Evolutionary conservation across 352 stramenopile species (phyloP).

Genomic region (Saprolegnia parasitica): DNA sequence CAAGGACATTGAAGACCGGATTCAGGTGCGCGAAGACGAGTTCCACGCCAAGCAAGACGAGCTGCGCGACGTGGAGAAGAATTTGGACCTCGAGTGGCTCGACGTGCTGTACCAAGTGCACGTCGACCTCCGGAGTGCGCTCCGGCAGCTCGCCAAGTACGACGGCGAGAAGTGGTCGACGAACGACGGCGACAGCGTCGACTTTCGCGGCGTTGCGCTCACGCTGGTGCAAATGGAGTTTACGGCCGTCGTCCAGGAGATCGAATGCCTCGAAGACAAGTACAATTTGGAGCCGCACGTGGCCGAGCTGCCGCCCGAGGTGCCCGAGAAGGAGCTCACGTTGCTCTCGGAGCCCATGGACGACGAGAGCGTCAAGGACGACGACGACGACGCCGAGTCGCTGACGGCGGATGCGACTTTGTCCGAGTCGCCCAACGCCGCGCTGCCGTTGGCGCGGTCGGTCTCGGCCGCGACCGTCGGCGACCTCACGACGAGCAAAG

Average conservation of each 20-base stretch:
- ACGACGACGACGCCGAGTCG: slow-evolving; percentile 32
- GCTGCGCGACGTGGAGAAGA: slow-evolving; percentile 66
- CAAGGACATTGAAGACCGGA: slow-evolving; percentile 66
- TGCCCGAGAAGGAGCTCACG: slow-evolving; percentile 45
- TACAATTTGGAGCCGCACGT: slow-evolving; percentile 43
- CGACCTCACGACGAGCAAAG: slow-evolving; percentile 37
- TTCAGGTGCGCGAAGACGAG: slow-evolving; percentile 59
- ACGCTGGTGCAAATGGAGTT: slow-evolving; percentile 74
- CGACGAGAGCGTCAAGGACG: slow-evolving; percentile 41
- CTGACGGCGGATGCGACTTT: neutral
- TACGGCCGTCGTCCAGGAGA: slow-evolving; percentile 55
- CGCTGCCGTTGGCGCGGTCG: slow-evolving; percentile 11
- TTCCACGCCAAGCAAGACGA: slow-evolving; percentile 76
- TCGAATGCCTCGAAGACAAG: slow-evolving; percentile 64
- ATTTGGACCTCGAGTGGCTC: slow-evolving; percentile 58
- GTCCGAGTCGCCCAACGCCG: slow-evolving; percentile 13
- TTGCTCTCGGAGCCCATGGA: slow-evolving; percentile 48
- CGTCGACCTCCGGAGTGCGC: slow-evolving; percentile 48
- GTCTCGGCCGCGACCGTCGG: slow-evolving; percentile 23
- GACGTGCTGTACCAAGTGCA: slow-evolving; percentile 76
- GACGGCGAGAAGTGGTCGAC: slow-evolving; percentile 47
- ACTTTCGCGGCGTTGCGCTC: slow-evolving; percentile 63
- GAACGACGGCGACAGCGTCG: slow-evolving; percentile 46
- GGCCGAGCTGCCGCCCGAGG: slow-evolving; percentile 45
- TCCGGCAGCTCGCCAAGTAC: slow-evolving; percentile 64